phyloP scores from a whole-genome alignment of 371 early-diverging fungal species.

The Actinomucor elegans region DNA sequence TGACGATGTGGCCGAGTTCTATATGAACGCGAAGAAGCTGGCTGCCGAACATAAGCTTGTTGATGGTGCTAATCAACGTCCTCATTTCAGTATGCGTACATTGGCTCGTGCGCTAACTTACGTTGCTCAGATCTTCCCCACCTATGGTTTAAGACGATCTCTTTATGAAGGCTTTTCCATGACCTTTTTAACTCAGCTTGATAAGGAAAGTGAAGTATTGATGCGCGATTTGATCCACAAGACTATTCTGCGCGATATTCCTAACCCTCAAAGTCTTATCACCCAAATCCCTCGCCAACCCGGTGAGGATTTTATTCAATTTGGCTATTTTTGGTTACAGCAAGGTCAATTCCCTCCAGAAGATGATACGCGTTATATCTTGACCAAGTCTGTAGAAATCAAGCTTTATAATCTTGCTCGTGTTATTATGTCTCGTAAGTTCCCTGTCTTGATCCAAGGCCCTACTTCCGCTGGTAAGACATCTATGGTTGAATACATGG shows the following conservation, averaged over 20 bases:
- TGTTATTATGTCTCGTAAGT: constrained; percentile 88
- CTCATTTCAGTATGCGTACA: constrained; percentile 95
- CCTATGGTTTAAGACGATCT: constrained; percentile 78
- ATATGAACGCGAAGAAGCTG: constrained; percentile 74
- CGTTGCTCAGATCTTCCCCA: constrained; percentile 70
- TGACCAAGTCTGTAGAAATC: constrained; percentile 85
- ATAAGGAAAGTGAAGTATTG: constrained; percentile 65
- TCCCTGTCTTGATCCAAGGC: constrained; percentile 99
- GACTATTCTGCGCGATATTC: constrained; percentile 65
- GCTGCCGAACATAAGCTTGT: constrained; percentile 74
- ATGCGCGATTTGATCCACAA: constrained; percentile 64
- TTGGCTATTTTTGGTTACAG: constrained; percentile 88
- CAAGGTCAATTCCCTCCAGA: constrained; percentile 60
- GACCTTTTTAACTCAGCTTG: constrained; percentile 94
- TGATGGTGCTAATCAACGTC: constrained; percentile 90
- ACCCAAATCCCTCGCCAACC: constrained; percentile 68
- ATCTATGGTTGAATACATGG: constrained; percentile 97
- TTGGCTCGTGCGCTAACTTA: constrained; percentile 88
- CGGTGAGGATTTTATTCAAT: constrained; percentile 67
- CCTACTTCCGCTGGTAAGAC: constrained; percentile 99
- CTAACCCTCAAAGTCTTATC: constrained; percentile 62
- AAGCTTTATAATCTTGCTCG: constrained; percentile 90
- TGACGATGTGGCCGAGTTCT: constrained; percentile 85
- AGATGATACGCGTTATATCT: constrained; percentile 72
- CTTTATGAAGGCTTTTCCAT: constrained; percentile 93